These are phyloP conservation scores for Oxytropis ochrocephala DNA, from an alignment of 306 rosid genomes.

Conservation along the genomic window DNA sequence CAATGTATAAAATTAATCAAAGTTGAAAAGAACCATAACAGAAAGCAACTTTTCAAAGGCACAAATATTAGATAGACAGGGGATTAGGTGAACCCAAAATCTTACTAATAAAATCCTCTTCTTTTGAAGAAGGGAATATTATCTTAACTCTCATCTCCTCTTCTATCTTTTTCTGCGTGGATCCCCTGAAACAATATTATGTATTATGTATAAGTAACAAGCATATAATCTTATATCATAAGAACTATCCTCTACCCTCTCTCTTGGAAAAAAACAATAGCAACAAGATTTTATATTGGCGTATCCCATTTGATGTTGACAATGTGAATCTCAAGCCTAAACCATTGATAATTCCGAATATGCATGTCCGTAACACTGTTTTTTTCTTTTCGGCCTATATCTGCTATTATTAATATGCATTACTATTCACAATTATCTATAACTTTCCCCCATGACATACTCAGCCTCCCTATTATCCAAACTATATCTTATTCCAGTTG, in stretches of 20 bases:
- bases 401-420: constrained; percentile 4
- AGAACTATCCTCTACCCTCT: constrained; percentile 22
- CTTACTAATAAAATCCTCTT: constrained; percentile 68
- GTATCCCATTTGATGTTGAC: too few species aligned
- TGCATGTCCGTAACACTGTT: background rate
- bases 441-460: background rate
- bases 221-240: constrained; percentile 18
- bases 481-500: background rate
- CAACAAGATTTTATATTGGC: too few species aligned
- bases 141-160: constrained; percentile 79
- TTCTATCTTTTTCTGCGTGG: constrained; percentile 64
- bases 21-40: background rate
- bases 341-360: constrained; percentile 13
- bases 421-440: background rate
- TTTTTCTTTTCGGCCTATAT: constrained; percentile 9
- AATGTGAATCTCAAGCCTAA: too few species aligned
- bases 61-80: background rate
- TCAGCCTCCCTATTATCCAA: background rate
- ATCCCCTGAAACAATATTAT: constrained; percentile 52
- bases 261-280: background rate
- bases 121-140: constrained; percentile 55
- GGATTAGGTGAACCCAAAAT: constrained; percentile 16
- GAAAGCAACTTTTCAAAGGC: constrained; percentile 8
- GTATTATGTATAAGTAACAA: constrained; percentile 8
- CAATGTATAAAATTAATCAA: constrained; percentile 3